These are phyloP conservation scores for Candida odintsovae DNA, from an alignment of 805 yeast genomes.

Conservation along the genomic window DNA sequence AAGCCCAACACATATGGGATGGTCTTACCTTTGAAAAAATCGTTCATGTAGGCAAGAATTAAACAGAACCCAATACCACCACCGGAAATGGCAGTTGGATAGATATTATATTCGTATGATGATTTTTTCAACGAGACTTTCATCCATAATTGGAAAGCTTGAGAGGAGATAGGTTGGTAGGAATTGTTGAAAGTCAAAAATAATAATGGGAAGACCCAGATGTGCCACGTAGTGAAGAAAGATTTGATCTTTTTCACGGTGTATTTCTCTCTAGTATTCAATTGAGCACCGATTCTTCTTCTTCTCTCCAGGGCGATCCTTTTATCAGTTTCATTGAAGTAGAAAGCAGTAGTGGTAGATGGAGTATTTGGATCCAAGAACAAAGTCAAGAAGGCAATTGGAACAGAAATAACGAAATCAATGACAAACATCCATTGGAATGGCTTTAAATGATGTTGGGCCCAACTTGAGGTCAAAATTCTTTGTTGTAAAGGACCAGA, in stretches of 20 bases:
- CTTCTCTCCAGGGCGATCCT: conserved; percentile 42
- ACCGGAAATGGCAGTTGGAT: conserved; percentile 35
- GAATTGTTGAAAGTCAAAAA: conserved; percentile 15
- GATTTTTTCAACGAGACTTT: conserved; percentile 29
- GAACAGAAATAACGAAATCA: conserved; percentile 37
- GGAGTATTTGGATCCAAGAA: conserved; percentile 43
- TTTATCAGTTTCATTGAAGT: conserved; percentile 36
- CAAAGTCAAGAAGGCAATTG: conserved; percentile 40
- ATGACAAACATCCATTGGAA: conserved; percentile 44
- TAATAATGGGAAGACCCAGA: conserved; percentile 34
- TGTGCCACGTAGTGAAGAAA: conserved; percentile 44
- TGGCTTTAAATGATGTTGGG: conserved; percentile 24
- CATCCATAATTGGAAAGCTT: conserved; percentile 43
- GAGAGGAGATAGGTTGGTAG: conserved; percentile 29
- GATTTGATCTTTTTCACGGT: conserved; percentile 34
- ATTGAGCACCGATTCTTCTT: conserved; percentile 34
- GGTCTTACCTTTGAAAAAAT: conserved; percentile 28
- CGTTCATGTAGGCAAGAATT: conserved; percentile 30
- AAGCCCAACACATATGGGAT: conserved; percentile 33
- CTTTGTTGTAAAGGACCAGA: conserved; percentile 35
- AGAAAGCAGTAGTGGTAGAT: conserved; percentile 37
- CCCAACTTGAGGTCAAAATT: conserved; percentile 23
- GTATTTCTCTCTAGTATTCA: conserved; percentile 36
- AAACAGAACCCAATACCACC: conserved; percentile 34
- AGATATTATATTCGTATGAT: conserved; percentile 32